Conservation (phyloP, 2,329 filamentous ascomycete genomes). For the Bipolaris victoriae region DNA sequence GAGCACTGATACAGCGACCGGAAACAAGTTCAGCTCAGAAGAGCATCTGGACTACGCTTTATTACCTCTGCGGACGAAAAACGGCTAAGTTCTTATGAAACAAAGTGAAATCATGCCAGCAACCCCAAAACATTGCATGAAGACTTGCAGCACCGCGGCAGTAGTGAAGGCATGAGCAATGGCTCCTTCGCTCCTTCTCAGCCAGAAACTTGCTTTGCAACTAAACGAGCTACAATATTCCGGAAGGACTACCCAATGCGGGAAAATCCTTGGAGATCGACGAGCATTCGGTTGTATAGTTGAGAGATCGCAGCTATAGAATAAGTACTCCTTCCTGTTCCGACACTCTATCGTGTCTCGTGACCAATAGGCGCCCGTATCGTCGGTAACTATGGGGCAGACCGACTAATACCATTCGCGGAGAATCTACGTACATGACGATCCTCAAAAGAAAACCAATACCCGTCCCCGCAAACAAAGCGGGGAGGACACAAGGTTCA, state of each 20-base stretch:
- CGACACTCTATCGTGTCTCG: background rate
- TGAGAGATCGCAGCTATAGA: background rate
- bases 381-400: background rate
- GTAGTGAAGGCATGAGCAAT: background rate
- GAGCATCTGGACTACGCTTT: too few relatives aligned
- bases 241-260: background rate
- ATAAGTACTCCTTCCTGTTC: background rate
- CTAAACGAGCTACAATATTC: background rate
- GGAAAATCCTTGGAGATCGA: background rate
- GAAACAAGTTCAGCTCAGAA: too few relatives aligned
- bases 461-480: background rate
- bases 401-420: background rate
- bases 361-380: background rate
- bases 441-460: slow-evolving; percentile 2
- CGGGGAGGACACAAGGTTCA: background rate
- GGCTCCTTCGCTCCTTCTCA: background rate
- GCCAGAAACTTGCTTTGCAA: background rate
- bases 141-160: background rate
- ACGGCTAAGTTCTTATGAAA: too few relatives aligned
- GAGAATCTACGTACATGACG: slow-evolving; percentile 13
- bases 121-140: background rate
- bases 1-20: too few relatives aligned
- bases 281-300: background rate
- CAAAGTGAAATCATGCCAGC: background rate
- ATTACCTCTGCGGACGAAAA: too few relatives aligned